Conservation (phyloP, 805 yeast species). For the Nakazawaea ishiwadae region DNA sequence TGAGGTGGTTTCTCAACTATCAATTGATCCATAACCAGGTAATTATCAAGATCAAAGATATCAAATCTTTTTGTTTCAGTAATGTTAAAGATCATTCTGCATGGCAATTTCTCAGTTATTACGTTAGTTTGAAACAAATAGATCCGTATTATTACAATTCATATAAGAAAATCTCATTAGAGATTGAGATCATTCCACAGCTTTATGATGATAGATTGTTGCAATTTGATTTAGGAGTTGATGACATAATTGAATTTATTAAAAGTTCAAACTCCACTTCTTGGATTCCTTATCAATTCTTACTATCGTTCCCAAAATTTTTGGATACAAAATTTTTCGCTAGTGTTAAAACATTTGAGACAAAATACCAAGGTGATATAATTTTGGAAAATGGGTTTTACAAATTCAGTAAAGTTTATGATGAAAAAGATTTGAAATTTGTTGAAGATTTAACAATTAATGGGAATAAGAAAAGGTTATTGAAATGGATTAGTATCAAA, state of each 20-base stretch:
- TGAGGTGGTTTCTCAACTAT: constrained; percentile 25
- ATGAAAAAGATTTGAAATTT: background rate
- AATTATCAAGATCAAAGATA: constrained; percentile 1
- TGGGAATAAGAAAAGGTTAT: constrained; percentile 1
- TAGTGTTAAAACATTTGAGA: background rate
- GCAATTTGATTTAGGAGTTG: background rate
- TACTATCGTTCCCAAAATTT: background rate
- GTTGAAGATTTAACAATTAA: background rate
- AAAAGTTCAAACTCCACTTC: background rate
- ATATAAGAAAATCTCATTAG: constrained; percentile 13
- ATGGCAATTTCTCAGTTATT: constrained; percentile 18
- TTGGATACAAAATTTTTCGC: background rate
- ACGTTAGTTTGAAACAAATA: background rate
- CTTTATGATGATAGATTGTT: no score
- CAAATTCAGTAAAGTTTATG: background rate
- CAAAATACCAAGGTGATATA: background rate
- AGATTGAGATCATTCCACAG: constrained; percentile 13
- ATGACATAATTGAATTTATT: background rate
- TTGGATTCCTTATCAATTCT: background rate
- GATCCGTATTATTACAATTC: constrained; percentile 4
- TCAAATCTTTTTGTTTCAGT: constrained; percentile 11
- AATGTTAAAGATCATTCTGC: constrained; percentile 18
- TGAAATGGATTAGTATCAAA: background rate
- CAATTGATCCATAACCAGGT: constrained; percentile 13
- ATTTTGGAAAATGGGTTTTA: background rate